A percentile compares a stretch with the other conserved stretches of the same genome.
Conservation (phyloP, 2,329 filamentous ascomycete species). For the Talaromyces sp. region DNA sequence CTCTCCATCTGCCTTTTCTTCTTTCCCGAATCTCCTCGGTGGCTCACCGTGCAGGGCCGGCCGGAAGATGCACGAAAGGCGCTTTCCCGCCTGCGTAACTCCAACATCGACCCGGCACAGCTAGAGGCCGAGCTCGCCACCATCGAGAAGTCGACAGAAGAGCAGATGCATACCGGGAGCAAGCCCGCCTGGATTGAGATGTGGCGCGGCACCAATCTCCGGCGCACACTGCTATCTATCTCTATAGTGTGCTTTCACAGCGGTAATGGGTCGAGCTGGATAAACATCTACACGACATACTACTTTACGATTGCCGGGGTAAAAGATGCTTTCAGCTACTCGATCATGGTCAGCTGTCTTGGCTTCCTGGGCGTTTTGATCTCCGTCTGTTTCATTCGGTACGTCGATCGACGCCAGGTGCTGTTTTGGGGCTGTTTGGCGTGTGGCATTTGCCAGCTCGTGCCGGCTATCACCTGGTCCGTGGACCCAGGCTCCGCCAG, state of each 20-base stretch:
- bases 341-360: not conserved
- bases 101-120: constrained; percentile 12
- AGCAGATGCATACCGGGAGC: not conserved
- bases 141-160: constrained; percentile 12
- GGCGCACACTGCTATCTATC: constrained; percentile 1
- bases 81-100: constrained; percentile 12
- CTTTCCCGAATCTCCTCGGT: constrained; percentile 15
- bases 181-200: not conserved
- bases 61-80: constrained; percentile 14
- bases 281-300: constrained; percentile 5
- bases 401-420: constrained; percentile 1
- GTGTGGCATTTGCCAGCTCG: constrained; percentile 2
- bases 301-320: constrained; percentile 1
- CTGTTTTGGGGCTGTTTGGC: not conserved
- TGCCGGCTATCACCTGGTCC: constrained; percentile 1
- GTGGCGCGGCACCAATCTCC: constrained; percentile 3
- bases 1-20: constrained; percentile 11
- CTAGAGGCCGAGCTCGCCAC: constrained; percentile 15
- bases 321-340: constrained; percentile 1
- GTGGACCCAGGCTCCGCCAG: not conserved
- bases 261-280: constrained; percentile 1
- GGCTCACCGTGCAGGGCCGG: constrained; percentile 16
- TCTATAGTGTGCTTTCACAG: constrained; percentile 1
- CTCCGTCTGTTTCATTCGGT: not conserved
- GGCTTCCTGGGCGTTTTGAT: not conserved